Base-by-base conservation (phyloP, 768 basidiomycete genomes). In the Pleurotus pulmonarius region DNA sequence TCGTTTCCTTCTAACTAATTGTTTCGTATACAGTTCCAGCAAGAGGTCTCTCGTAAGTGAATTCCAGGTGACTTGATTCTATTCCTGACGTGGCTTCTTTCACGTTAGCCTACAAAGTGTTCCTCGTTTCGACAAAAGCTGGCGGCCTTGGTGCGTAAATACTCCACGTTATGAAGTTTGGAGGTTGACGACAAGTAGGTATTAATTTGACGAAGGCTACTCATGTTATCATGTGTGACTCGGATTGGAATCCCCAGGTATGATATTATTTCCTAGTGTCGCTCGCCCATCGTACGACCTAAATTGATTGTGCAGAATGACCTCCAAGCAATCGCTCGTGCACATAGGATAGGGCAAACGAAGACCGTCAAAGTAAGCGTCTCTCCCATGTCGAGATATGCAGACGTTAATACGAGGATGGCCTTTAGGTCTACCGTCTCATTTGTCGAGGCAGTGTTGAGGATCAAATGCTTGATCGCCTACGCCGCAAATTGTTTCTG, bases 151-250 rank as follows among this genome's bases (percentile, higher is more conserved):
- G 87, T 80, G 61, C 51, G 69, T 65, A 3, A 25, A 24, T 11
- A 34, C 61, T 65, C 68, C 56, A 55, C 2, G 25, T 13, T 25
- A 68, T 63, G 3, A 58, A 67, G 60, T 54, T 73, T 41, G 61
- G 60, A 18, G 12, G 45, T 61, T 64, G 47, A 45, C 13, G 13
- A 25, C 12, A 15, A 39, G 58, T 75, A 73, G 90, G 90, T 48
- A 90, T 93, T 71, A 93, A 93, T 64, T 76, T 93, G 49, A 91
- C 91, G 55, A 91, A 81, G 57, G 91, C 91, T 4, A 82, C 88
- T 46, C 86, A 83, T 3, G 88, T 90, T 60, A 85, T 92, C 65
- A 87, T 92, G 77, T 88, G 86, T 60, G 90, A 92, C 66, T 80
- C 77, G 0, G 82, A 83, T 46, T 84, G 83, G 82, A 84, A 84